A percentile compares a stretch with the other conserved stretches of the same genome.
Evolutionary conservation across 2,329 filamentous ascomycete genomes (phyloP).

Genomic region (Hymenoscyphus fraxineus): DNA sequence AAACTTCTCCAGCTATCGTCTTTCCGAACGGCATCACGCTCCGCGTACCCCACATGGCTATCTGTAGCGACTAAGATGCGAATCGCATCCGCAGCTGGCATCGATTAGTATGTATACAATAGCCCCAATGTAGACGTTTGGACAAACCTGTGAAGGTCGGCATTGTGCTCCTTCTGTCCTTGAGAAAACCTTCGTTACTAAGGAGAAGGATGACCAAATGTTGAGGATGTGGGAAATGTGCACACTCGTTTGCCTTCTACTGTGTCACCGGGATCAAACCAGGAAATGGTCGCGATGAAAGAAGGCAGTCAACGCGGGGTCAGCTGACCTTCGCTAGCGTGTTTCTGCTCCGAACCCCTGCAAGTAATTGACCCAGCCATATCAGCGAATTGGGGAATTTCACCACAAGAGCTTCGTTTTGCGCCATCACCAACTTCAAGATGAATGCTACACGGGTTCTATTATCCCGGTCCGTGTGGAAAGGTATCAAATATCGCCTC

Average conservation of each 20-base stretch:
- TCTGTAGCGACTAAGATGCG: slow-evolving; percentile 92
- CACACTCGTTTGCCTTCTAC: not conserved
- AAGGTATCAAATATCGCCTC: slow-evolving; percentile 50
- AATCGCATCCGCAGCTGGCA: slow-evolving; percentile 68
- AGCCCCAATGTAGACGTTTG: not conserved
- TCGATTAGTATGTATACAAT: slow-evolving; percentile 11
- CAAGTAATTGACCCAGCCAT: not conserved
- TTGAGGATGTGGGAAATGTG: not conserved
- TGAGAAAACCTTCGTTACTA: not conserved
- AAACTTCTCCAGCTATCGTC: slow-evolving; percentile 97
- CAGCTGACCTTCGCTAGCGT: slow-evolving; percentile 24
- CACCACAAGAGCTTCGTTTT: not conserved
- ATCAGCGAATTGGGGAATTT: slow-evolving; percentile 9
- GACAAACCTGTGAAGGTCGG: slow-evolving; percentile 25
- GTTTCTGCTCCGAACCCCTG: slow-evolving; percentile 17
- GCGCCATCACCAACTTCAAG: slow-evolving; percentile 4
- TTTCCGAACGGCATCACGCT: slow-evolving; percentile 88
- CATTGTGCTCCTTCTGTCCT: slow-evolving; percentile 21
- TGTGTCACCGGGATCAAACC: not conserved
- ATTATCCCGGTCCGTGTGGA: slow-evolving; percentile 66
- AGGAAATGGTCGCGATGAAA: not conserved
- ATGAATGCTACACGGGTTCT: slow-evolving; percentile 60
- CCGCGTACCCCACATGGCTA: slow-evolving; percentile 95
- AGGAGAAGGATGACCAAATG: not conserved
- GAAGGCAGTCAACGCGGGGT: not conserved